These are phyloP conservation scores for Cadophora sp. DNA, from an alignment of 2,329 filamentous ascomycete genomes.

Conservation along the genomic window DNA sequence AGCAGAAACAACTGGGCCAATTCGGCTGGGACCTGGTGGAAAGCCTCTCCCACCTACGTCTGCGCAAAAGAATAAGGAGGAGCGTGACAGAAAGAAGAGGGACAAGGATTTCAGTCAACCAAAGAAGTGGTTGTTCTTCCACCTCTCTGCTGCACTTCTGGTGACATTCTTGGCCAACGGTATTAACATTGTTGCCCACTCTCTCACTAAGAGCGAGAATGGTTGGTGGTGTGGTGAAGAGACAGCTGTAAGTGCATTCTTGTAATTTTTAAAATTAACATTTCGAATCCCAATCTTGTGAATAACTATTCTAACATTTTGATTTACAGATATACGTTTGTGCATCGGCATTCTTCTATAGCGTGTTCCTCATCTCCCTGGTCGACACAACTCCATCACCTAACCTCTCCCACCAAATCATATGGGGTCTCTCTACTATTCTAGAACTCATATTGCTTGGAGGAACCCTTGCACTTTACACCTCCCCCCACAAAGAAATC, in stretches of 20 bases:
- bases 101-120: constrained; percentile 64
- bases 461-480: constrained; percentile 73
- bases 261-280: not conserved
- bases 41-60: constrained; percentile 73
- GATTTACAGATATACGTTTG: constrained; percentile 77
- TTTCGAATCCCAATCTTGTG: constrained; percentile 2
- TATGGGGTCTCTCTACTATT: constrained; percentile 77
- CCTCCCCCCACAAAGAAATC: constrained; percentile 66
- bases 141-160: constrained; percentile 73
- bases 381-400: constrained; percentile 85
- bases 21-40: constrained; percentile 80
- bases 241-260: constrained; percentile 68
- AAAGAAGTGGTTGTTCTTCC: constrained; percentile 77
- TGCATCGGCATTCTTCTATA: constrained; percentile 85
- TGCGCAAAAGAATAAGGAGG: constrained; percentile 52
- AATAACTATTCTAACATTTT: constrained; percentile 28
- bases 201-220: constrained; percentile 68
- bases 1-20: constrained; percentile 42
- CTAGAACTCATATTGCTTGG: constrained; percentile 77
- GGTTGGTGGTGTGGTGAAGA: constrained; percentile 85
- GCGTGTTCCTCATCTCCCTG: constrained; percentile 84
- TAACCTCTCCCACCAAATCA: constrained; percentile 77
- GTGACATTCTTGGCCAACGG: constrained; percentile 80
- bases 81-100: constrained; percentile 50
- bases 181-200: constrained; percentile 75